phyloP scores from a whole-genome alignment of 805 yeast species.

The Priceomyces haplophilus region DNA sequence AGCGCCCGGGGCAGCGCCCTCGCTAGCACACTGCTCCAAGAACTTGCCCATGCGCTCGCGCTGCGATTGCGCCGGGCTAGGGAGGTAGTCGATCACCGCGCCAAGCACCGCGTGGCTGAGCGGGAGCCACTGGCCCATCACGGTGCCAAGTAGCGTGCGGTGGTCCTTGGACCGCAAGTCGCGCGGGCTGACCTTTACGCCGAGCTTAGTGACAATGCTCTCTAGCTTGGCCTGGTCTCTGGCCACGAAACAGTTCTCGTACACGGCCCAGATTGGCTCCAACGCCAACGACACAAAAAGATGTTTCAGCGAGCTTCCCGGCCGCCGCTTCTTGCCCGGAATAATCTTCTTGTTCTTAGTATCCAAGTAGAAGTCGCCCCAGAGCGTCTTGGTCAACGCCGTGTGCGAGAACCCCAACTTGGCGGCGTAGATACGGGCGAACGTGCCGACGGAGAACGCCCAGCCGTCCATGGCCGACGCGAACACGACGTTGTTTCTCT shows the following conservation, averaged over 20 bases:
- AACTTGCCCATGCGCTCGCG: conserved; percentile 64
- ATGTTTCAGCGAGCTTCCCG: conserved; percentile 59
- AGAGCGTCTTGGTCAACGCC: conserved; percentile 76
- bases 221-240: conserved; percentile 68
- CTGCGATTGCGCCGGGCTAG: conserved; percentile 82
- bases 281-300: conserved; percentile 82
- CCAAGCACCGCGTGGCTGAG: conserved; percentile 80
- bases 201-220: conserved; percentile 69
- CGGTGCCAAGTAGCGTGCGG: conserved; percentile 54
- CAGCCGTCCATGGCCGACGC: conserved; percentile 94
- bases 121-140: conserved; percentile 94
- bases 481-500: conserved; percentile 82
- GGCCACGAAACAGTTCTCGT: conserved; percentile 63
- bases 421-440: conserved; percentile 80
- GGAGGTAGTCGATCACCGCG: conserved; percentile 79
- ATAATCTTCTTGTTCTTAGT: conserved; percentile 84
- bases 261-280: conserved; percentile 91
- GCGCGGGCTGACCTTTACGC: conserved; percentile 65
- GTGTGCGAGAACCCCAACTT: conserved; percentile 81
- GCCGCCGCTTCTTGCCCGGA: conserved; percentile 60
- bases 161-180: conserved; percentile 79
- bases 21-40: conserved; percentile 40
- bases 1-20: too few relatives aligned
- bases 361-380: conserved; percentile 94
- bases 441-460: conserved; percentile 91